A percentile compares a stretch with the other conserved stretches of the same genome.
phyloP scores from a whole-genome alignment of 2,329 filamentous ascomycete genomes.

The Colletotrichum truncatum region DNA sequence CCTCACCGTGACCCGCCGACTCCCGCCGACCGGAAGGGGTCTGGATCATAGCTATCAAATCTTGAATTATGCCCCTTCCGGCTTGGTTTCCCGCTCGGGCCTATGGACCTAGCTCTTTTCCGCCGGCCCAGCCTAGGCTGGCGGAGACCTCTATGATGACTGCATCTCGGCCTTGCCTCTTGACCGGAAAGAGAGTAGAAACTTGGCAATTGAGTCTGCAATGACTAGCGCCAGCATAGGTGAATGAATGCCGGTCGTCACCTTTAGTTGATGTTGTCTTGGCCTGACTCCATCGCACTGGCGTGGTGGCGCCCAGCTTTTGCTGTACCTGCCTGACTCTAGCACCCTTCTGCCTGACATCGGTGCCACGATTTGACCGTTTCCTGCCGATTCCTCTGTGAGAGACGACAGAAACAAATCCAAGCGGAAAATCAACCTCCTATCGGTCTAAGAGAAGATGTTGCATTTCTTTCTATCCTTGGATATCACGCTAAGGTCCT shows the following conservation, averaged over 20 bases:
- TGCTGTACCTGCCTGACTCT: background rate
- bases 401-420: background rate
- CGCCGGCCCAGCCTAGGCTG: background rate
- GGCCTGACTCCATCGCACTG: background rate
- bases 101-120: background rate
- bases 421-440: background rate
- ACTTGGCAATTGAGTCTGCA: background rate
- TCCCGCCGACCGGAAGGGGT: background rate
- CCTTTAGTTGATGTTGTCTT: background rate
- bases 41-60: background rate
- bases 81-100: conserved; percentile 1
- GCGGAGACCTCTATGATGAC: background rate
- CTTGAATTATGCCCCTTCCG: background rate
- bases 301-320: conserved; percentile 3
- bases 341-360: background rate
- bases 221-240: background rate
- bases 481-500: conserved; percentile 6
- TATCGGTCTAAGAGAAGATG: background rate
- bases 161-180: conserved; percentile 1
- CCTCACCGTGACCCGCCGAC: conserved; percentile 17
- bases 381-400: conserved; percentile 1
- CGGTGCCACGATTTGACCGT: background rate
- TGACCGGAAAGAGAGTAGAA: conserved; percentile 4
- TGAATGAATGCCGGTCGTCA: background rate
- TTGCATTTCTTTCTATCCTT: conserved; percentile 13